These are phyloP conservation scores for Daucus carota DNA, from an alignment of 129 eudicot genomes.

Conservation along the genomic window DNA sequence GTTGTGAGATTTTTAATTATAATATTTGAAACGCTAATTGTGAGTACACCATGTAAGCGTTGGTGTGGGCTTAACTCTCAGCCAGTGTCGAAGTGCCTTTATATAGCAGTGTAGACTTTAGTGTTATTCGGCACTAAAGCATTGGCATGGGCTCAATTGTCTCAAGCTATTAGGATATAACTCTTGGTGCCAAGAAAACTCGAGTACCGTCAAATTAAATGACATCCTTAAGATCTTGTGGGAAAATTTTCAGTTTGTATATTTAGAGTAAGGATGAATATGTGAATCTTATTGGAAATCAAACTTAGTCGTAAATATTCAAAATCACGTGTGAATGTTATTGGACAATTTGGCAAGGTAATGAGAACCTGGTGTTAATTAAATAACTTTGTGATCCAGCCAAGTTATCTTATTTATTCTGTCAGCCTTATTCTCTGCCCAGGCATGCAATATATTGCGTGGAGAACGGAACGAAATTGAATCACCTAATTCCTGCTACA, in stretches of 20 bases:
- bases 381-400: neutral
- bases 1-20: neutral
- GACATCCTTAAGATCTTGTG: neutral
- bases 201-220: neutral
- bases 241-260: neutral
- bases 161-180: neutral
- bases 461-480: neutral
- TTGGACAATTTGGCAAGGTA: neutral
- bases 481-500: neutral
- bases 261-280: neutral
- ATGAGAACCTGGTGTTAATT: neutral
- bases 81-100: neutral
- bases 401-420: neutral
- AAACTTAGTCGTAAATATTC: neutral
- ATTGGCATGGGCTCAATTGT: neutral
- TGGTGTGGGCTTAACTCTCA: neutral
- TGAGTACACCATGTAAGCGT: neutral
- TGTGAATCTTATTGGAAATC: neutral
- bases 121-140: neutral
- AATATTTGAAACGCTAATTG: neutral
- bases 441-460: neutral
- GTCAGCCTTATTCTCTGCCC: neutral
- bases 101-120: neutral
- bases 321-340: neutral
- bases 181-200: neutral